A percentile compares a stretch with the other conserved stretches of the same genome.
Conservation (phyloP, 2,329 filamentous ascomycete genomes). For the Clarireedia monteithiana region DNA sequence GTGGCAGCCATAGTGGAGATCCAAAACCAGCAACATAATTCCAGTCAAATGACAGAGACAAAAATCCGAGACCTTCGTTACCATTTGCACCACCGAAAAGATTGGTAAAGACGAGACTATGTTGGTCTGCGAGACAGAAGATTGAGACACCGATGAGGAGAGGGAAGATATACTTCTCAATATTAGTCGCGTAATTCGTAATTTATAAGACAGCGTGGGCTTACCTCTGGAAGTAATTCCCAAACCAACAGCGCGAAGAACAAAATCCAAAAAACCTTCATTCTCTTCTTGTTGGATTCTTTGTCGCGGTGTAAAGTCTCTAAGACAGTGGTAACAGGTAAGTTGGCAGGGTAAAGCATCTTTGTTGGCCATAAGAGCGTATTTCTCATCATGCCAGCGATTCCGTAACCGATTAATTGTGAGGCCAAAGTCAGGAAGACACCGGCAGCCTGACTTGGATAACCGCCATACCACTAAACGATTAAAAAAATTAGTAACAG, state of each 20-base stretch:
- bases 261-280: slow-evolving; percentile 27
- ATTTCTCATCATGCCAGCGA: slow-evolving; percentile 50
- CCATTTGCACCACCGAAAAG: slow-evolving; percentile 42
- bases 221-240: slow-evolving; percentile 11
- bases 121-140: slow-evolving; percentile 38
- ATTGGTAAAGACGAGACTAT: slow-evolving; percentile 38
- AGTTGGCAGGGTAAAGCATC: slow-evolving; percentile 56
- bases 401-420: slow-evolving; percentile 55
- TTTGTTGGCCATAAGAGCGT: slow-evolving; percentile 52
- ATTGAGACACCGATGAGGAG: slow-evolving; percentile 45
- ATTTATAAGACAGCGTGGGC: neutral
- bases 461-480: slow-evolving; percentile 34
- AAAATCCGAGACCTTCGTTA: slow-evolving; percentile 34
- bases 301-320: slow-evolving; percentile 34
- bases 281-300: slow-evolving; percentile 31
- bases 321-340: slow-evolving; percentile 37
- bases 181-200: neutral
- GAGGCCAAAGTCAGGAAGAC: slow-evolving; percentile 52
- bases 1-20: slow-evolving; percentile 24
- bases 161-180: slow-evolving; percentile 9
- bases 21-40: slow-evolving; percentile 31
- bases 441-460: slow-evolving; percentile 32
- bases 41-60: slow-evolving; percentile 36
- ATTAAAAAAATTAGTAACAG: too few species aligned
- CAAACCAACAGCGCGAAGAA: slow-evolving; percentile 16